phyloP scores from a whole-genome alignment of 1,139 yeast species.

The Yamadazyma taylorii region DNA sequence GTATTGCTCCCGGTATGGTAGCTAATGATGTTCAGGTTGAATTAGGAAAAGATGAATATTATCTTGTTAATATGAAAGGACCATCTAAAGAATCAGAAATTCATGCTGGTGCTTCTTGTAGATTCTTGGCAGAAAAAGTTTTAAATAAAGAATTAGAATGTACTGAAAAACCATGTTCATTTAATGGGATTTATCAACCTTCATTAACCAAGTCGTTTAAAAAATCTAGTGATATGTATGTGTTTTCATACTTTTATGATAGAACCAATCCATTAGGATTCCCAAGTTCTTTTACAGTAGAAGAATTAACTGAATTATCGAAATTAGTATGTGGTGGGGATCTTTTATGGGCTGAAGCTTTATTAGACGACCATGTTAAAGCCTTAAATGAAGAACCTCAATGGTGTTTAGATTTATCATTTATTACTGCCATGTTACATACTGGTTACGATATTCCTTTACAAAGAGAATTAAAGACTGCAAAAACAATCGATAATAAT shows the following conservation, averaged over 20 bases:
- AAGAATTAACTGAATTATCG: conserved; percentile 81
- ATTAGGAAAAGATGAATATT: conserved; percentile 45
- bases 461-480: conserved; percentile 85
- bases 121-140: conserved; percentile 76
- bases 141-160: conserved; percentile 84
- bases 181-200: conserved; percentile 97
- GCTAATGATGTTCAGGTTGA: conserved; percentile 60
- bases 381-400: conserved; percentile 76
- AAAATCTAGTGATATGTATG: conserved; percentile 70
- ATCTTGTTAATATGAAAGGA: conserved; percentile 73
- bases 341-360: conserved; percentile 63
- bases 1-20: conserved; percentile 74
- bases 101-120: conserved; percentile 65
- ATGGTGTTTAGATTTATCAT: conserved; percentile 91
- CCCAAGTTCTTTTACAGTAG: conserved; percentile 85
- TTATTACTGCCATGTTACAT: conserved; percentile 85
- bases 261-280: conserved; percentile 91
- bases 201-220: conserved; percentile 76
- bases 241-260: conserved; percentile 93
- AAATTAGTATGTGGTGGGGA: conserved; percentile 84
- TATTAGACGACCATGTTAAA: conserved; percentile 62
- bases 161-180: conserved; percentile 78
- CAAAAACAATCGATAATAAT: conserved; percentile 80
- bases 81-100: conserved; percentile 40
- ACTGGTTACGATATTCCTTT: conserved; percentile 95